Evolutionary conservation across 2,329 filamentous ascomycete species (phyloP).

Genomic region (Botrytis aclada): DNA sequence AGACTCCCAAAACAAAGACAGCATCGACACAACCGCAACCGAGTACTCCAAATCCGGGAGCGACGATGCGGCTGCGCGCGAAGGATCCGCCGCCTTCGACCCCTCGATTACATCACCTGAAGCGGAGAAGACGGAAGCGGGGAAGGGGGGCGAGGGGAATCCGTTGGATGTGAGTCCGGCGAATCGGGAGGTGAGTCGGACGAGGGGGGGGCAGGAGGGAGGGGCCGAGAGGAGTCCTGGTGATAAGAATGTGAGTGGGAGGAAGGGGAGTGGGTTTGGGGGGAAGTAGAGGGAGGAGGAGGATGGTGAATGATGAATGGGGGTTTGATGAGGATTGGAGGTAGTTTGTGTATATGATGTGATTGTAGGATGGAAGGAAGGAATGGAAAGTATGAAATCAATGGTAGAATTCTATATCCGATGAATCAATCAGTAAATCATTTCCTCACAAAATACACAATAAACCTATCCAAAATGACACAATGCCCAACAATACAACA

Average conservation of each 20-base stretch:
- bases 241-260: constrained; percentile 34
- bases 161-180: constrained; percentile 59
- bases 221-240: constrained; percentile 51
- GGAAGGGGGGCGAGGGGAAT: constrained; percentile 36
- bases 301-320: constrained; percentile 42
- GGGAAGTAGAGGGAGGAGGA: constrained; percentile 43
- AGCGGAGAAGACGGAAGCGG: constrained; percentile 47
- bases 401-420: not conserved
- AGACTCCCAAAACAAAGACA: constrained; percentile 55
- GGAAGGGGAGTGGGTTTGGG: constrained; percentile 40
- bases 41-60: constrained; percentile 68
- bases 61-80: constrained; percentile 54
- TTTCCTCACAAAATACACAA: not conserved
- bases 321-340: constrained; percentile 40
- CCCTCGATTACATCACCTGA: constrained; percentile 43
- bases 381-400: no score
- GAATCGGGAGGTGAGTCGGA: constrained; percentile 55
- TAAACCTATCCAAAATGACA: not conserved
- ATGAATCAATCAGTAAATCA: not conserved
- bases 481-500: not conserved
- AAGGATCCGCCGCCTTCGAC: constrained; percentile 64
- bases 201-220: constrained; percentile 43
- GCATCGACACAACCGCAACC: constrained; percentile 60
- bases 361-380: not conserved
- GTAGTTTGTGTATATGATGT: not conserved